Conservation (phyloP, 2,329 filamentous ascomycete species). For the Pochonia chlamydosporia region DNA sequence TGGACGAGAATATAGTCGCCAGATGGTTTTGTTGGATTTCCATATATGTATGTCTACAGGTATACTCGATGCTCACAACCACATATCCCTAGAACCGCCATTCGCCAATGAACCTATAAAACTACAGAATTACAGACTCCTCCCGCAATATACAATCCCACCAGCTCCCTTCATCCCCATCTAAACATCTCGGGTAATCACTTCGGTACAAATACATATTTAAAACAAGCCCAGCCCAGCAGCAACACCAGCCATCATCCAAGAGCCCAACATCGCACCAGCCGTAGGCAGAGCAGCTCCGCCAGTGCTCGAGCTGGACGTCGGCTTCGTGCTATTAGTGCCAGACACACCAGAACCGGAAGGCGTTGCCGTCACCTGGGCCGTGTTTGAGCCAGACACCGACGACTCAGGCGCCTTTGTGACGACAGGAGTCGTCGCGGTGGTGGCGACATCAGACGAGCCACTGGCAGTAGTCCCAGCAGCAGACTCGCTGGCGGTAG, state of each 20-base stretch:
- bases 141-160: too few relatives aligned
- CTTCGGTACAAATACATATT: too few relatives aligned
- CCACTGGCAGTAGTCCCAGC: slow-evolving; percentile 12
- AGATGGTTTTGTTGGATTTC: too few relatives aligned
- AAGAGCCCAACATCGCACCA: slow-evolving; percentile 17
- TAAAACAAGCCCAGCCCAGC: slow-evolving; percentile 22
- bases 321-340: neutral
- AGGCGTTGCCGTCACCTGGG: neutral
- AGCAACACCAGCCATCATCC: slow-evolving; percentile 21
- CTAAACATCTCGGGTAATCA: too few relatives aligned
- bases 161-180: too few relatives aligned
- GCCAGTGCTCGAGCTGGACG: neutral
- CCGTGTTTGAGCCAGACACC: neutral
- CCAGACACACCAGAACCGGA: neutral
- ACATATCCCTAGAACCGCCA: too few relatives aligned
- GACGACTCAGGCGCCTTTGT: neutral
- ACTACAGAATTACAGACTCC: too few relatives aligned
- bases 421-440: neutral
- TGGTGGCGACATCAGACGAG: neutral
- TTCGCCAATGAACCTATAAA: too few relatives aligned
- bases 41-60: too few relatives aligned
- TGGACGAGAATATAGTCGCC: too few relatives aligned
- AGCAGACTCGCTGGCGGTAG: slow-evolving; percentile 8
- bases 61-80: too few relatives aligned
- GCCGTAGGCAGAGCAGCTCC: slow-evolving; percentile 17